Percentiles rank a stretch among this genome's conserved stretches.
Evolutionary conservation across 805 yeast genomes (phyloP).

Genomic region (Sugiyamaella lignohabitans): DNA sequence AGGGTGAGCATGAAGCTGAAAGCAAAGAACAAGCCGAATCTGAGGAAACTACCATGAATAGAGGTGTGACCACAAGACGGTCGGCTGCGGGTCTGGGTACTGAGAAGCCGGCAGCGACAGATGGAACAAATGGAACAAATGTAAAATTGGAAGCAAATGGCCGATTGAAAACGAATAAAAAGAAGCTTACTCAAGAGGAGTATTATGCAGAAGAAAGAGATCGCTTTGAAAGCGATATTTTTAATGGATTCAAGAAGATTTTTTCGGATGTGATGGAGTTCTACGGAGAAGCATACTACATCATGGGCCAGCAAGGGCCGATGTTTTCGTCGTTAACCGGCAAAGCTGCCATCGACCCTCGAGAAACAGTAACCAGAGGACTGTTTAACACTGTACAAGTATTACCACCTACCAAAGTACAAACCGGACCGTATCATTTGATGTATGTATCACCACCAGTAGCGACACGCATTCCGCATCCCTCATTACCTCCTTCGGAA

Average conservation of each 20-base stretch:
- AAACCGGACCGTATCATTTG: conserved; percentile 36
- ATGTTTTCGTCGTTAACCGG: conserved; percentile 68
- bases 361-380: conserved; percentile 61
- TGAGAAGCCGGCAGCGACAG: not conserved
- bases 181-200: not conserved
- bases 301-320: conserved; percentile 62
- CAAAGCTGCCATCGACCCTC: conserved; percentile 68
- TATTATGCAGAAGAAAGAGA: conserved; percentile 6
- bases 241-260: conserved; percentile 25
- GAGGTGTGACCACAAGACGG: no score
- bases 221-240: conserved; percentile 21
- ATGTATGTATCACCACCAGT: conserved; percentile 43
- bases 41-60: conserved; percentile 1
- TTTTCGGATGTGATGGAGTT: conserved; percentile 67
- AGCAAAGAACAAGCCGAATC: conserved; percentile 4
- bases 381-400: conserved; percentile 62
- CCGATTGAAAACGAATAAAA: not conserved
- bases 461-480: conserved; percentile 40
- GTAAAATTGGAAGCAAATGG: conserved; percentile 1
- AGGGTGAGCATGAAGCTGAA: conserved; percentile 5
- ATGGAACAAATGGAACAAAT: conserved; percentile 2
- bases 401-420: conserved; percentile 40
- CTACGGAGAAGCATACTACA: conserved; percentile 75
- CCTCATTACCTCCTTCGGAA: conserved; percentile 46
- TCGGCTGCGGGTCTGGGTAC: conserved; percentile 1